Percentiles rank a stretch among this genome's conserved stretches.
Conservation (phyloP, 345 rosid species). For the Eucalyptus cloeziana region DNA sequence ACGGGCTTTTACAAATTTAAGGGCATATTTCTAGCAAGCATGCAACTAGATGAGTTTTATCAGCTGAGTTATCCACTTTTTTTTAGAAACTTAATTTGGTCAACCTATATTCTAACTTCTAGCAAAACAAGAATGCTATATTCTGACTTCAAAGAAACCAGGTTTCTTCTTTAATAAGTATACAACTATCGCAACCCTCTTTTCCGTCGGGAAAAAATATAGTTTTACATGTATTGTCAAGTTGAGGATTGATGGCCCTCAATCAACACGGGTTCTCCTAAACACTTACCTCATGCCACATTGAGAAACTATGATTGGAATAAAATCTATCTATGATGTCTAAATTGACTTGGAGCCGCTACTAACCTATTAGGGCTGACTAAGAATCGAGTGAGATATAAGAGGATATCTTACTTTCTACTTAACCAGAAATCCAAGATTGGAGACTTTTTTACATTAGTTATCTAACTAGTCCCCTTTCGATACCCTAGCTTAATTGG, state of each 20-base stretch:
- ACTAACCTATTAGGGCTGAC: no score
- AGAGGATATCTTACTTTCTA: no score
- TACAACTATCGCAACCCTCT: no score
- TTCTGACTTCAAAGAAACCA: background rate
- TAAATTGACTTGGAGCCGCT: background rate
- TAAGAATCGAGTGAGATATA: background rate
- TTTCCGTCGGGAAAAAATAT: no score
- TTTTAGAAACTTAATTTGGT: background rate
- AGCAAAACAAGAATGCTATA: background rate
- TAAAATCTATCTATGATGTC: background rate
- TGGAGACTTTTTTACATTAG: background rate
- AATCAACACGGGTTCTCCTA: no score
- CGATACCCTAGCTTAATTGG: background rate
- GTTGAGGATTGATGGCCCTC: background rate
- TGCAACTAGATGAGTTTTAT: background rate
- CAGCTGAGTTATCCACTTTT: background rate
- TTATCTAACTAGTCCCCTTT: background rate
- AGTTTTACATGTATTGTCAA: no score
- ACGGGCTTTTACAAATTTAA: background rate
- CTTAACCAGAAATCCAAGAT: rapidly evolving
- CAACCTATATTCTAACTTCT: background rate
- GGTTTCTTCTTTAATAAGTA: background rate
- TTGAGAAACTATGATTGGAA: no score
- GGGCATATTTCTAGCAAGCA: background rate
- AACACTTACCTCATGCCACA: background rate